A percentile compares a stretch with the other conserved stretches of the same genome.
phyloP scores from a whole-genome alignment of 73 alveolate genomes.

The Paramecium tetraurelia region DNA sequence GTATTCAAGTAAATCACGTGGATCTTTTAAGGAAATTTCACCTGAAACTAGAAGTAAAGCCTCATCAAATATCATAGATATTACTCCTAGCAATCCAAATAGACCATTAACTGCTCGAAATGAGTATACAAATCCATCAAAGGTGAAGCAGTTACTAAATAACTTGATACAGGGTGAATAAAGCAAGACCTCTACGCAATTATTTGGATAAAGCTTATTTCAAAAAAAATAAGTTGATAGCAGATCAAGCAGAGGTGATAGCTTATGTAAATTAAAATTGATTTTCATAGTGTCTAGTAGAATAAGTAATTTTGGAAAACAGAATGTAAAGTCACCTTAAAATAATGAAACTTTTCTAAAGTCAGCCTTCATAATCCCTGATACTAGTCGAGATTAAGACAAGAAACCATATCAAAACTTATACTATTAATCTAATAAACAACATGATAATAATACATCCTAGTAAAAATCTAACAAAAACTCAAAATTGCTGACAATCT shows the following conservation, averaged over 20 bases:
- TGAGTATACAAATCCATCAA: neutral
- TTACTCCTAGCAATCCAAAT: neutral
- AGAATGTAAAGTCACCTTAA: neutral
- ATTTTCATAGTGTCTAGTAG: neutral
- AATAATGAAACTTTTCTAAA: neutral
- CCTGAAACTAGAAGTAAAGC: conserved; percentile 8
- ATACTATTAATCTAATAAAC: neutral
- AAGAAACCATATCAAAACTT: neutral
- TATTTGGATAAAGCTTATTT: neutral
- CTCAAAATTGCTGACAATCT: neutral
- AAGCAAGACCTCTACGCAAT: neutral
- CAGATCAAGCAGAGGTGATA: neutral
- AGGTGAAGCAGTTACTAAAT: neutral
- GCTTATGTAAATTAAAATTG: neutral
- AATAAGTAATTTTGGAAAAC: neutral
- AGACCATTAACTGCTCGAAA: conserved; percentile 1
- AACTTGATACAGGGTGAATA: neutral
- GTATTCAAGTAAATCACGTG: neutral
- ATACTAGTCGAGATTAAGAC: neutral
- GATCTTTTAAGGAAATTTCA: conserved; percentile 5
- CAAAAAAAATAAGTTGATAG: neutral
- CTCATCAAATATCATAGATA: neutral
- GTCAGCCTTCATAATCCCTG: neutral
- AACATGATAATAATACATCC: neutral
- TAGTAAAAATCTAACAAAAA: neutral